Base-by-base conservation (phyloP, 2,329 filamentous ascomycete genomes). In the Trichoderma oligosporum region DNA sequence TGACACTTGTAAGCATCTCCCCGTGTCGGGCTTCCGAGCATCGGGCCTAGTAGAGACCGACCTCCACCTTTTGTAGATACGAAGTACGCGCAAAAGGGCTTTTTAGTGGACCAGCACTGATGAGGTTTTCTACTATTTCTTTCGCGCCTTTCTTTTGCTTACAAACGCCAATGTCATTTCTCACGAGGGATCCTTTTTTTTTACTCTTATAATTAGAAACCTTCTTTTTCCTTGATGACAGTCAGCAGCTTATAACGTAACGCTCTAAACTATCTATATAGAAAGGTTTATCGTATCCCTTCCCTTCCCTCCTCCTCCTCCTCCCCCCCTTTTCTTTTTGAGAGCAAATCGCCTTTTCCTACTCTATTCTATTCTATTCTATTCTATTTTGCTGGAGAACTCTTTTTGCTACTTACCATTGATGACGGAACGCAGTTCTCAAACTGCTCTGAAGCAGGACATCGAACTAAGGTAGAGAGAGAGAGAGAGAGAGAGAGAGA, bases 221-320 rank as follows among this genome's bases (percentile, higher is more conserved):
- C n/a, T n/a, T n/a, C n/a, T n/a, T n/a, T n/a, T n/a, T n/a, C n/a
- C n/a, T n/a, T n/a, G n/a, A n/a, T n/a, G n/a, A n/a, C n/a, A n/a
- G n/a, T n/a, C n/a, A n/a, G n/a, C n/a, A n/a, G n/a, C n/a, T n/a
- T n/a, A n/a, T n/a, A n/a, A n/a, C n/a, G n/a, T n/a, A n/a, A n/a
- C n/a, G n/a, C n/a, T n/a, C n/a, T n/a, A n/a, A n/a, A n/a, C 52
- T 46, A 42, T 46, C 41, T 55, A 55, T 55, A 46, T 55, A 55
- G 41, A 38, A 45, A n/a, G n/a, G n/a, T n/a, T n/a, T n/a, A 46
- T 22, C 20, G 29, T 24, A 36, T 16, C 31, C 31, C 47, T 41
- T 41, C 36, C 3, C 20, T 16, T 18, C 31, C 51, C 36, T 38
- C 49, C 20, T 45, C 8, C n/a, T n/a, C n/a, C n/a, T 44, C 11